Evolutionary conservation across 2,329 filamentous ascomycete species (phyloP).

Genomic region (Botrytis elliptica): DNA sequence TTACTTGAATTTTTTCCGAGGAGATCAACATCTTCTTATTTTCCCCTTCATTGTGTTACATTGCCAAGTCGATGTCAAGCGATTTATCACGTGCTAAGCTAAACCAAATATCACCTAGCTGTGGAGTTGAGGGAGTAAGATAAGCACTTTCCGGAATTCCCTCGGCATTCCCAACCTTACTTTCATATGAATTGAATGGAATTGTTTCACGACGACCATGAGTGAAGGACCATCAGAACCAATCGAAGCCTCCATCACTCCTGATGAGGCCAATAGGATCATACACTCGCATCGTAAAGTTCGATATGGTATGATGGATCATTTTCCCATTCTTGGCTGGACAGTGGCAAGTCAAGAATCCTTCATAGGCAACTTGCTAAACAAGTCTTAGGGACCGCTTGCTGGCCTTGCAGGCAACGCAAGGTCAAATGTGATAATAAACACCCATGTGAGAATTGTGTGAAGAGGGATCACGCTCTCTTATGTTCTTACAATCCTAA

Average conservation of each 20-base stretch:
- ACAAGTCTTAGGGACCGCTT: conserved; percentile 40
- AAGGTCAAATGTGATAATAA: conserved; percentile 71
- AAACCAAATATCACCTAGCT: conserved; percentile 4
- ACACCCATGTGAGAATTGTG: conserved; percentile 66
- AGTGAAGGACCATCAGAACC: conserved; percentile 29
- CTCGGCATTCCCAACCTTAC: conserved; percentile 13
- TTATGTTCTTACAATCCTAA: conserved; percentile 68
- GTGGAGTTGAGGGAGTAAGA: neutral
- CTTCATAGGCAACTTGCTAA: conserved; percentile 21
- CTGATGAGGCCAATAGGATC: conserved; percentile 66
- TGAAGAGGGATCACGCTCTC: conserved; percentile 63
- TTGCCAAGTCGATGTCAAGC: neutral
- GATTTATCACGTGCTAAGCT: conserved; percentile 6
- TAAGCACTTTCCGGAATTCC: conserved; percentile 22
- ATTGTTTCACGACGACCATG: conserved; percentile 25
- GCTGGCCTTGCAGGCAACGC: conserved; percentile 66
- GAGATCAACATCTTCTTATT: neutral
- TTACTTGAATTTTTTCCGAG: neutral
- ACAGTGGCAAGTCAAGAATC: conserved; percentile 9
- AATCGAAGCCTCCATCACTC: conserved; percentile 32
- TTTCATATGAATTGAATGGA: conserved; percentile 17
- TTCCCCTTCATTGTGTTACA: conserved; percentile 4
- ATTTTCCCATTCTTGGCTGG: conserved; percentile 14
- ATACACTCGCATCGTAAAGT: conserved; percentile 69
- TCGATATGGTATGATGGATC: conserved; percentile 56